Percentiles rank a stretch among this genome's conserved stretches.
Conservation (phyloP, 2,329 filamentous ascomycete species). For the Erysiphe pulchra region DNA sequence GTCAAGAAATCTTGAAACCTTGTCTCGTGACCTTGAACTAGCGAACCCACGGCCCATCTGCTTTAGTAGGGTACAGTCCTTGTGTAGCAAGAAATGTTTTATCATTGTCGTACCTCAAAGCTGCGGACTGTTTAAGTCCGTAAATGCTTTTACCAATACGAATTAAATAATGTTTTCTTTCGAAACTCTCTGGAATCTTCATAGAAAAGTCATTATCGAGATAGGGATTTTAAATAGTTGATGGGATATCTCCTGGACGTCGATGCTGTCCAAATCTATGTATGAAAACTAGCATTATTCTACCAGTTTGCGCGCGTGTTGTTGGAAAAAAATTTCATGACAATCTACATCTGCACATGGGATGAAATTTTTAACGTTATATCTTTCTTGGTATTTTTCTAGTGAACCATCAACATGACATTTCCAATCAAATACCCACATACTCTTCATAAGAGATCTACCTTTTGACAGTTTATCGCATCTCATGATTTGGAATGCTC, state of each 20-base stretch:
- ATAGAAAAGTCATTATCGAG: neutral
- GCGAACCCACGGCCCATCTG: no score
- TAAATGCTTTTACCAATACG: neutral
- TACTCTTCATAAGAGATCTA: neutral
- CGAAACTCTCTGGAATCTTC: neutral
- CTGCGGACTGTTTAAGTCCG: neutral
- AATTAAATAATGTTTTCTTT: neutral
- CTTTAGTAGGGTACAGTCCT: neutral
- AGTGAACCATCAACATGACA: neutral
- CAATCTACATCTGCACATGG: neutral
- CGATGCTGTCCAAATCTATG: neutral
- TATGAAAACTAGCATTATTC: neutral
- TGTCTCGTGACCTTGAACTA: no score
- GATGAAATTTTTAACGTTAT: neutral
- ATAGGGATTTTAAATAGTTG: neutral
- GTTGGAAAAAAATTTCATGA: neutral
- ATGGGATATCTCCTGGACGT: neutral
- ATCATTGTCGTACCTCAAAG: neutral
- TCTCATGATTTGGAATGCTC: neutral
- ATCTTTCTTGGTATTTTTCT: neutral
- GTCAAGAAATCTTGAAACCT: no score
- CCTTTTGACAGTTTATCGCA: neutral
- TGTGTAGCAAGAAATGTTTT: neutral
- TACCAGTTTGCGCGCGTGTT: neutral
- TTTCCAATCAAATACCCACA: neutral